Conservation (phyloP, 2,329 filamentous ascomycete species). For the Aspergillus hiratsukae region DNA sequence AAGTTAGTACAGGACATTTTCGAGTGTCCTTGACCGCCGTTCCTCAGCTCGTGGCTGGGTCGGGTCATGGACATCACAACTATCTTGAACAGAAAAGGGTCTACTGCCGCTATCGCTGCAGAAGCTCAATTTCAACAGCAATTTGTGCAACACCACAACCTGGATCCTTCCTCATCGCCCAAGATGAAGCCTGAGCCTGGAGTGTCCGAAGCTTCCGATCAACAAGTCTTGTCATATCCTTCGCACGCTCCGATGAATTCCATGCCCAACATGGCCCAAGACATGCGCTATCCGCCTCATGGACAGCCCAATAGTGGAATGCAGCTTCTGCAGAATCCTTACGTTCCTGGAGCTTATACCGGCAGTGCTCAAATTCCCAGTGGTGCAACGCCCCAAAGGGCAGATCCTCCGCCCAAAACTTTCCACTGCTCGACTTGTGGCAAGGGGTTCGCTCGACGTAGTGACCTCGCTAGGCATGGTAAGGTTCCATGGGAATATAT, state of each 20-base stretch:
- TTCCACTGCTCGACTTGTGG: conserved; percentile 86
- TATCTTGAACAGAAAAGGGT: conserved; percentile 49
- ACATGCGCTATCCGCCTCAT: conserved; percentile 52
- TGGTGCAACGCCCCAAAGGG: conserved; percentile 39
- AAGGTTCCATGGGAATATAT: conserved; percentile 34
- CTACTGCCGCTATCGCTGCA: conserved; percentile 40
- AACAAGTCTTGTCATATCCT: conserved; percentile 54
- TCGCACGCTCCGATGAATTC: conserved; percentile 51
- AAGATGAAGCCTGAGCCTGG: conserved; percentile 58
- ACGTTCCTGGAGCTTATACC: conserved; percentile 47
- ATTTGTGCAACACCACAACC: conserved; percentile 36
- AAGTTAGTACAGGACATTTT: conserved; percentile 15
- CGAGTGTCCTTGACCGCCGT: conserved; percentile 29
- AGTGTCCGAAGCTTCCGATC: conserved; percentile 52
- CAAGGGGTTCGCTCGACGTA: conserved; percentile 88
- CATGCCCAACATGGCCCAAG: conserved; percentile 49
- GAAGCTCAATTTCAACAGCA: conserved; percentile 44
- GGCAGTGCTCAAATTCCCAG: conserved; percentile 45
- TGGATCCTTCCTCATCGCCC: conserved; percentile 42
- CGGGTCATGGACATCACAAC: conserved; percentile 50
- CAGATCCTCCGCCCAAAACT: conserved; percentile 60
- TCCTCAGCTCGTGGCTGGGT: conserved; percentile 28
- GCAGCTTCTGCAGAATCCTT: conserved; percentile 53
- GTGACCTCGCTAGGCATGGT: conserved; percentile 94
- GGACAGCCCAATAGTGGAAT: conserved; percentile 49